Evolutionary conservation across 202 grass and related monocot genomes (phyloP).

Genomic region (Alloteropsis angusta): DNA sequence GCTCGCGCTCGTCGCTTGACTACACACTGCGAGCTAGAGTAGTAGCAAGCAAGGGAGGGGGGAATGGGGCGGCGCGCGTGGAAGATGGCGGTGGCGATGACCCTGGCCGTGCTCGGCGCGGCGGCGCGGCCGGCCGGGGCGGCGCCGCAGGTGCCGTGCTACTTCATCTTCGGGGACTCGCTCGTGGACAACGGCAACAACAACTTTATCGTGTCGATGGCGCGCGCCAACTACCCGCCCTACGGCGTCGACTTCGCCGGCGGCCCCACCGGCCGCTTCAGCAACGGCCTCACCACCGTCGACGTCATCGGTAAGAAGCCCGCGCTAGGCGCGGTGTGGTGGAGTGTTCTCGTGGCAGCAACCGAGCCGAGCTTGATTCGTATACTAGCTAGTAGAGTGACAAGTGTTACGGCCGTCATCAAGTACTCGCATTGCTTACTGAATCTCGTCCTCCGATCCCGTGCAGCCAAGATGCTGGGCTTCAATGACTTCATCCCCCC

Average conservation of each 20-base stretch:
- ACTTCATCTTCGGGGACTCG: slow-evolving; percentile 95
- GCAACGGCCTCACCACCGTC: slow-evolving; percentile 83
- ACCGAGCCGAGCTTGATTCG: not conserved
- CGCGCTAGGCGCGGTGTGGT: not conserved
- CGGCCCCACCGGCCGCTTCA: slow-evolving; percentile 70
- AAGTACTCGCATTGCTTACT: no score
- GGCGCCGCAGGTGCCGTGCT: slow-evolving; percentile 70
- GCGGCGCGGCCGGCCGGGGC: not conserved
- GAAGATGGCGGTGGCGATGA: not conserved
- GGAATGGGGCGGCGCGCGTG: not conserved
- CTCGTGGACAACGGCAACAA: slow-evolving; percentile 97
- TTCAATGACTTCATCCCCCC: slow-evolving; percentile 71
- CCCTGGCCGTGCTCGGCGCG: not conserved
- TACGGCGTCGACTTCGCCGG: slow-evolving; percentile 86
- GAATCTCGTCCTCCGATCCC: no score
- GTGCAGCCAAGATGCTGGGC: slow-evolving; percentile 63
- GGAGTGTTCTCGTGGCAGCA: not conserved
- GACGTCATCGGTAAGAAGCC: slow-evolving; percentile 41
- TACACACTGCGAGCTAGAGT: not conserved
- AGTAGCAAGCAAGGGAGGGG: not conserved
- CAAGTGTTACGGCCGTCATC: no score
- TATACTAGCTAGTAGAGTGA: not conserved
- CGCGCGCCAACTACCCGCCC: slow-evolving; percentile 77
- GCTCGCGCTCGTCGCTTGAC: no score
- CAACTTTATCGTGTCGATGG: slow-evolving; percentile 69